Evolutionary conservation across 257 asterid genomes (phyloP).

Genomic region (Salvia splendens): DNA sequence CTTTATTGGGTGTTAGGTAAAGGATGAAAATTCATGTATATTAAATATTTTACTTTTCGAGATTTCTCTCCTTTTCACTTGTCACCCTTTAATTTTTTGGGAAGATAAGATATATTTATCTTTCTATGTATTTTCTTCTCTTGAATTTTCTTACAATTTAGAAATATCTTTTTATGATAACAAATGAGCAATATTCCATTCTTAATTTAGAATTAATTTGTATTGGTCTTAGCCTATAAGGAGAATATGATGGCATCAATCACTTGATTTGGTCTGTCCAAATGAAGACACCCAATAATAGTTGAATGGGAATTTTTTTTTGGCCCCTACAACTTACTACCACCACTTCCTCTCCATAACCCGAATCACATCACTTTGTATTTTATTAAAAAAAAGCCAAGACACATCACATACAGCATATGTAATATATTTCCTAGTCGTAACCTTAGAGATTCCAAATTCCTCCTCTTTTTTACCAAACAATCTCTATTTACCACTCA

Average conservation of each 20-base stretch:
- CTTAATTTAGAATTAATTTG: too few relatives aligned
- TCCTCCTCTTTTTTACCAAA: slow-evolving; percentile 22
- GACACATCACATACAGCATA: background rate
- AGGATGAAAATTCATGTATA: too few relatives aligned
- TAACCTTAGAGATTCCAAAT: slow-evolving; percentile 18
- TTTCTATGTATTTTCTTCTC: too few relatives aligned
- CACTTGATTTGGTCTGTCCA: slow-evolving; percentile 61
- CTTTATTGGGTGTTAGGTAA: too few relatives aligned
- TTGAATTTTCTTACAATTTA: too few relatives aligned
- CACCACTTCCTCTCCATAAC: slow-evolving; percentile 31
- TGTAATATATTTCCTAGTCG: slow-evolving; percentile 16
- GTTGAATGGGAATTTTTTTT: slow-evolving; percentile 24
- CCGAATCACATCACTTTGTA: background rate
- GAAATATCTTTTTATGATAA: too few relatives aligned
- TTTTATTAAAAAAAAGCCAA: too few relatives aligned
- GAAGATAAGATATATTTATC: too few relatives aligned
- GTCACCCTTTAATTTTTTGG: too few relatives aligned
- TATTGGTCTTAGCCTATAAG: background rate
- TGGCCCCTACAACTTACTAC: slow-evolving; percentile 39
- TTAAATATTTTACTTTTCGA: too few relatives aligned
- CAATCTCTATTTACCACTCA: slow-evolving; percentile 24
- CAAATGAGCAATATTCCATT: too few relatives aligned
- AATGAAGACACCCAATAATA: slow-evolving; percentile 38
- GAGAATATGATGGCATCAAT: slow-evolving; percentile 43
- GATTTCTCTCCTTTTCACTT: too few relatives aligned